Evolutionary conservation across 352 stramenopile species (phyloP).

Genomic region (Globisporangium orthogonon): DNA sequence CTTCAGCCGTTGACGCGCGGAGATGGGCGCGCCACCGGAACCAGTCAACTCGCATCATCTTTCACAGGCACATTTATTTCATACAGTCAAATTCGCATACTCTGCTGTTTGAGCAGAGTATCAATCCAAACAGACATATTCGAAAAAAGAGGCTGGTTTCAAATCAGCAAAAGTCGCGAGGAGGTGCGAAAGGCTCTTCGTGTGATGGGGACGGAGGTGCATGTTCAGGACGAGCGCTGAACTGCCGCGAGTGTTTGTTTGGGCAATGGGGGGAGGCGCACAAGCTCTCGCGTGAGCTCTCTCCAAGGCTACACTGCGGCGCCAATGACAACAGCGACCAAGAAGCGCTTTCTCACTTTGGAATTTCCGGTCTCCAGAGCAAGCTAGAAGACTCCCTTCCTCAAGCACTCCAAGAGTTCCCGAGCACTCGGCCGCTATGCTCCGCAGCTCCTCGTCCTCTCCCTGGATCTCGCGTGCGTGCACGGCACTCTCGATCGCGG

Average conservation of each 20-base stretch:
- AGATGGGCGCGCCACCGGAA: slow-evolving; percentile 7
- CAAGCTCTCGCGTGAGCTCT: too few relatives aligned
- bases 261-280: too few relatives aligned
- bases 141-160: background rate
- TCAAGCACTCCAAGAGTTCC: background rate
- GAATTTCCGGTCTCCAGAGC: slow-evolving; percentile 8
- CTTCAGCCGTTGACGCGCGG: slow-evolving; percentile 1
- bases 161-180: background rate
- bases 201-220: too few relatives aligned
- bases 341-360: slow-evolving; percentile 6
- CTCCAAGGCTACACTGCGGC: too few relatives aligned
- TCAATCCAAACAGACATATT: background rate
- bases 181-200: background rate
- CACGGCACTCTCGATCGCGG: slow-evolving; percentile 8
- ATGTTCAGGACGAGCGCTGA: too few relatives aligned
- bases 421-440: background rate
- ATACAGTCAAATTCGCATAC: background rate
- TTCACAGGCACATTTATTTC: background rate
- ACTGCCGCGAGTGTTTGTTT: too few relatives aligned
- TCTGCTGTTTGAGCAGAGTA: background rate
- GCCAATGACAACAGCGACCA: background rate
- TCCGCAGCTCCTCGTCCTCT: slow-evolving; percentile 3
- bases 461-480: slow-evolving; percentile 7
- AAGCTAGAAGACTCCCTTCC: background rate
- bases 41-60: background rate